phyloP scores from a whole-genome alignment of 1,139 yeast species.

The Zygosaccharomyces pseudobailii region DNA sequence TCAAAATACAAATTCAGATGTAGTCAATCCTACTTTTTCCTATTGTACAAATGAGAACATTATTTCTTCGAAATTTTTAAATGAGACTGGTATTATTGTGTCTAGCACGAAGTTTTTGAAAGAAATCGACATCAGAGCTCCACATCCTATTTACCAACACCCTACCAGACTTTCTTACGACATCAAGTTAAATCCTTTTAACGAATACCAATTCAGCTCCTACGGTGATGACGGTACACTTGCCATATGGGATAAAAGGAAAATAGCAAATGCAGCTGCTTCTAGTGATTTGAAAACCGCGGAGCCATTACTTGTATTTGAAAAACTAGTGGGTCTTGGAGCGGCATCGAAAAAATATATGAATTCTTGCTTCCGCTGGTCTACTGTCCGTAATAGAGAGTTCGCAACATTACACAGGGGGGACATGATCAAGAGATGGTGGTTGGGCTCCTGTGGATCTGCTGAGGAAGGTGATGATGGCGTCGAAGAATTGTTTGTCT shows the following conservation, averaged over 20 bases:
- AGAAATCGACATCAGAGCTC: constrained; percentile 69
- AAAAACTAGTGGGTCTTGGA: constrained; percentile 51
- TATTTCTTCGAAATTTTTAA: constrained; percentile 61
- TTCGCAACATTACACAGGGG: constrained; percentile 79
- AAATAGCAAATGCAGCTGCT: constrained; percentile 37
- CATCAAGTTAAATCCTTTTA: constrained; percentile 63
- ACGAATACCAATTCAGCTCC: constrained; percentile 62
- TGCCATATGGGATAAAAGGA: constrained; percentile 84
- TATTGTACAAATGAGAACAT: constrained; percentile 73
- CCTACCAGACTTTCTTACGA: constrained; percentile 73
- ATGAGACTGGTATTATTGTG: constrained; percentile 57
- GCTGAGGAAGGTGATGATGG: constrained; percentile 14
- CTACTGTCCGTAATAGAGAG: constrained; percentile 64
- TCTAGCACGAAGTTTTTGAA: constrained; percentile 77
- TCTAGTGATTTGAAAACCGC: constrained; percentile 25
- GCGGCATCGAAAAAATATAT: constrained; percentile 59
- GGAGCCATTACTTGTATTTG: constrained; percentile 62
- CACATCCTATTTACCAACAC: constrained; percentile 67
- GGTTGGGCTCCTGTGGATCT: constrained; percentile 46
- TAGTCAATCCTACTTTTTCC: constrained; percentile 53
- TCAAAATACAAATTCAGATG: constrained; percentile 38
- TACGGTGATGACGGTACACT: constrained; percentile 80
- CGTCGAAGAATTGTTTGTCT: constrained; percentile 62
- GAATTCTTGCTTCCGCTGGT: constrained; percentile 66
- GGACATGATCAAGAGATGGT: constrained; percentile 76